These are phyloP conservation scores for Lichtheimia ornata DNA, from an alignment of 371 early-diverging fungal genomes.

Conservation along the genomic window DNA sequence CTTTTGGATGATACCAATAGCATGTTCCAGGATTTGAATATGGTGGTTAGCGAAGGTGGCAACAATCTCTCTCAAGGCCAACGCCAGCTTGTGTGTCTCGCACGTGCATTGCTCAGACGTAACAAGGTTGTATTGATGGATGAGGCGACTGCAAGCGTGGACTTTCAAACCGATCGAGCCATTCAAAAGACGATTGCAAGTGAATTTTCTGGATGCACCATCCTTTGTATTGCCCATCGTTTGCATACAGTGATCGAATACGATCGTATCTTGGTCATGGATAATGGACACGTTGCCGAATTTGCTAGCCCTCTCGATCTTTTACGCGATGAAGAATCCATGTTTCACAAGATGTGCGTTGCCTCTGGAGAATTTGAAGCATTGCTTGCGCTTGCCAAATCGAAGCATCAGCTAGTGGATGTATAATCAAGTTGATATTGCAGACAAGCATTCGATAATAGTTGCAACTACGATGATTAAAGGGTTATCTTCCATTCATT, in stretches of 20 bases:
- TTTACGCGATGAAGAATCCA: neutral
- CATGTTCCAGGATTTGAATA: constrained; percentile 32
- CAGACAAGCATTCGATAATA: neutral
- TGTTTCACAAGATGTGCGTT: neutral
- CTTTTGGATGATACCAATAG: constrained; percentile 48
- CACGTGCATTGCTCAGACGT: constrained; percentile 71
- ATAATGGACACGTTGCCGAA: constrained; percentile 40
- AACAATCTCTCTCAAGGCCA: constrained; percentile 83
- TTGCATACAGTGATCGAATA: constrained; percentile 58
- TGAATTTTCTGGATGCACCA: constrained; percentile 63
- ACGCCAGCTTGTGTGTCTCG: constrained; percentile 81
- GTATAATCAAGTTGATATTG: neutral
- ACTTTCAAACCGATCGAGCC: constrained; percentile 53
- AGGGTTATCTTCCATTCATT: no score
- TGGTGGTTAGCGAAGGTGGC: constrained; percentile 64
- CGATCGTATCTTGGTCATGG: constrained; percentile 47
- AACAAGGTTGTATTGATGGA: constrained; percentile 48
- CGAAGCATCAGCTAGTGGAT: neutral
- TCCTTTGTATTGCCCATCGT: constrained; percentile 73
- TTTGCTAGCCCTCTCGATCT: constrained; percentile 19
- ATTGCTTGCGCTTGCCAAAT: neutral
- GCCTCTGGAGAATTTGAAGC: neutral
- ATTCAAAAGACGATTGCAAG: constrained; percentile 63
- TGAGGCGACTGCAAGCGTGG: constrained; percentile 85
- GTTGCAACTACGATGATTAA: no score